Conservation (phyloP, 768 basidiomycete genomes). For the Kwoniella dendrophila region DNA sequence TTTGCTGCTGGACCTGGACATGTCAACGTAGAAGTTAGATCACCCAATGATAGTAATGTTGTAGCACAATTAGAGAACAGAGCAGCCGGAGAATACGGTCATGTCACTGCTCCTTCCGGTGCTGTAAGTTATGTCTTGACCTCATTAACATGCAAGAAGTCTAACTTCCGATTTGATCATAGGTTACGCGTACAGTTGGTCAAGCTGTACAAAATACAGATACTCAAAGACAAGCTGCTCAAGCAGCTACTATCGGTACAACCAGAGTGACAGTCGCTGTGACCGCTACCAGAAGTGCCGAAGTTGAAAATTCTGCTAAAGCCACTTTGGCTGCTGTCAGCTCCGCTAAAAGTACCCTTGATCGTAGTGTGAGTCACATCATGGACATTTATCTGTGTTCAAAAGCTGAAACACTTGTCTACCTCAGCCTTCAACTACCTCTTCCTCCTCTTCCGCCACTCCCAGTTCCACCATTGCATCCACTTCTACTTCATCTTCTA, state of each 20-base stretch:
- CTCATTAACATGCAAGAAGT: not conserved
- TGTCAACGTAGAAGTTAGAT: constrained; percentile 4
- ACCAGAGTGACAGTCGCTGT: constrained; percentile 17
- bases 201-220: constrained; percentile 2
- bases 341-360: constrained; percentile 13
- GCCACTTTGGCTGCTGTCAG: constrained; percentile 8
- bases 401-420: not conserved
- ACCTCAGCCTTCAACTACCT: not conserved
- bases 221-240: constrained; percentile 22
- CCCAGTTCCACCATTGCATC: constrained; percentile 2
- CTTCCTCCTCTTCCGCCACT: not conserved
- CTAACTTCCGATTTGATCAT: not conserved
- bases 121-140: constrained; percentile 2
- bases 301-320: constrained; percentile 3
- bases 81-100: constrained; percentile 8
- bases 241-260: constrained; percentile 30
- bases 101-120: constrained; percentile 1
- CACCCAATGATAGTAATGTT: constrained; percentile 15
- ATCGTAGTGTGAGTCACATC: constrained; percentile 5
- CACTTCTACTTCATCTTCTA: constrained; percentile 17
- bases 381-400: not conserved
- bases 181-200: constrained; percentile 13
- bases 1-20: constrained; percentile 21
- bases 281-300: constrained; percentile 14
- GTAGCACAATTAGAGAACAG: no score